These are phyloP conservation scores for Cryptococcus sp. DNA, from an alignment of 1,284 basidiomycete species.

Conservation along the genomic window DNA sequence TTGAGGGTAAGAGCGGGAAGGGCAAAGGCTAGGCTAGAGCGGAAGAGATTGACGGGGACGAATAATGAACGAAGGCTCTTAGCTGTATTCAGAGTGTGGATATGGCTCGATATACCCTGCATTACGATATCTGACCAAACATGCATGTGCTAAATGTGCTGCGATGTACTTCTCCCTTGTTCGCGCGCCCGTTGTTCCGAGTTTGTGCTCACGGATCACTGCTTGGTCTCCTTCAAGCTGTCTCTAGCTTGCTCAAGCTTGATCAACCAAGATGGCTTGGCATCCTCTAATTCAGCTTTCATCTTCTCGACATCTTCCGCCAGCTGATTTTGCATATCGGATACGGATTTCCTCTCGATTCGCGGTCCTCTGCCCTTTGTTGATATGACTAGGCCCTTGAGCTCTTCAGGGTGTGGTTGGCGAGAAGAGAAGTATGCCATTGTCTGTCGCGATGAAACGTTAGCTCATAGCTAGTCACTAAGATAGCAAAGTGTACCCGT, in stretches of 20 bases:
- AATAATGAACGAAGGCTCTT: not conserved
- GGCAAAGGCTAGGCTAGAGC: slow-evolving; percentile 6
- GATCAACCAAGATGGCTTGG: slow-evolving; percentile 43
- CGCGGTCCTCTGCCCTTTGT: slow-evolving; percentile 11
- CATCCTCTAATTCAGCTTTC: slow-evolving; percentile 32
- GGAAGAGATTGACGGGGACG: not conserved
- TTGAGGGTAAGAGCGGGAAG: not conserved
- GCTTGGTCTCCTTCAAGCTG: not conserved
- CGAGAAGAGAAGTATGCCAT: slow-evolving; percentile 23
- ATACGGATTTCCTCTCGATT: slow-evolving; percentile 25
- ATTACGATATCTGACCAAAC: not conserved
- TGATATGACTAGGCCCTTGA: slow-evolving; percentile 25
- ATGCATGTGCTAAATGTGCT: not conserved
- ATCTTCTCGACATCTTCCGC: slow-evolving; percentile 26
- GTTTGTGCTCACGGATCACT: not conserved
- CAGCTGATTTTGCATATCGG: slow-evolving; percentile 31
- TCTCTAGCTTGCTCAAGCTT: slow-evolving; percentile 12
- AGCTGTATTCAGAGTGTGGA: not conserved
- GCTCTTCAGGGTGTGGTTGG: slow-evolving; percentile 12
- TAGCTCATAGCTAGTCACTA: too few relatives aligned
- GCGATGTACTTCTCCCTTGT: not conserved
- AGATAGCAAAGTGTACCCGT: not conserved
- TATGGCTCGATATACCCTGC: not conserved
- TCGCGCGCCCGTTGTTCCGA: not conserved
- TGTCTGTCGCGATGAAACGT: slow-evolving; percentile 8